Percentiles rank a stretch among this genome's conserved stretches.
Evolutionary conservation across 106 monocot genomes (phyloP).

Genomic region (Triglochin maritima): DNA sequence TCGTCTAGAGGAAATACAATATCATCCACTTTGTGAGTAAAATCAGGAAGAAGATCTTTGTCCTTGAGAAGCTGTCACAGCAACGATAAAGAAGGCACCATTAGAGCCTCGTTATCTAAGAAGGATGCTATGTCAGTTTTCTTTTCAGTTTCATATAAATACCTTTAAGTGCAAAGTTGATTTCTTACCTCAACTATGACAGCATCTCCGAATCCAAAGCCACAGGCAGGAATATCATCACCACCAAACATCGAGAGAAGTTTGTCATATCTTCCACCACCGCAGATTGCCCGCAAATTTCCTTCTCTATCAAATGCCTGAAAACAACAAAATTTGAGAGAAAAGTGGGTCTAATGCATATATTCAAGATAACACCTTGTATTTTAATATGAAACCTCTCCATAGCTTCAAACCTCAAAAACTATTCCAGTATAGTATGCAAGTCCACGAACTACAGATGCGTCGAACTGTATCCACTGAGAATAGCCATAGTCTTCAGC

Average conservation of each 20-base stretch:
- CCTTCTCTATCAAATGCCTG: slow-evolving; percentile 97
- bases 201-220: slow-evolving; percentile 99
- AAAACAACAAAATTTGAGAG: not conserved
- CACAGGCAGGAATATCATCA: slow-evolving; percentile 83
- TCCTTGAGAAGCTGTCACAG: slow-evolving; percentile 76
- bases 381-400: not conserved
- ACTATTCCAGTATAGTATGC: slow-evolving; percentile 98
- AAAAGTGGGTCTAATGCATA: not conserved
- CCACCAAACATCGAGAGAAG: slow-evolving; percentile 87
- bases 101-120: not conserved
- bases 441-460: slow-evolving; percentile 96
- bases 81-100: not conserved
- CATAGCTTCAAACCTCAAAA: slow-evolving; percentile 63
- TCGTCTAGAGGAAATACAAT: slow-evolving; percentile 79
- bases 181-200: slow-evolving; percentile 87
- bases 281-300: slow-evolving; percentile 91
- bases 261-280: slow-evolving; percentile 90
- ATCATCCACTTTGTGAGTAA: slow-evolving; percentile 72
- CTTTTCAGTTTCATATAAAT: too few species aligned
- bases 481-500: slow-evolving; percentile 90
- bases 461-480: slow-evolving; percentile 92
- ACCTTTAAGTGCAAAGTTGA: not conserved
- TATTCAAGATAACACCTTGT: not conserved
- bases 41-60: slow-evolving; percentile 69
- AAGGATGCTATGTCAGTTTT: too few species aligned